These are phyloP conservation scores for Aspergillus funiculosus DNA, from an alignment of 495 filamentous ascomycete genomes.

Conservation along the genomic window DNA sequence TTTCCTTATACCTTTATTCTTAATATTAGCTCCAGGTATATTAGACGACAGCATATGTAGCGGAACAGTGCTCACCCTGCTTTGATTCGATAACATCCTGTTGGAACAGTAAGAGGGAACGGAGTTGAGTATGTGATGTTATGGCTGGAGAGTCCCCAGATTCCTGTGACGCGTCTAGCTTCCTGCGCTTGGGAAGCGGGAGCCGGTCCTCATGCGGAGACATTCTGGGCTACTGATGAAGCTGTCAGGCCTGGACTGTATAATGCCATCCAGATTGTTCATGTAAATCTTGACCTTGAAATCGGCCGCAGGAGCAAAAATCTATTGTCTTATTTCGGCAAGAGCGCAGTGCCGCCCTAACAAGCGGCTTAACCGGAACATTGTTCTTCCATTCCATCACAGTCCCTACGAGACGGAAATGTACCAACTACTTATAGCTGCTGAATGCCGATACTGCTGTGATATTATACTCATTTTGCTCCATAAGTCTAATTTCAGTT, in stretches of 20 bases:
- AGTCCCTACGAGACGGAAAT: too few species aligned
- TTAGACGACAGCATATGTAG: not conserved
- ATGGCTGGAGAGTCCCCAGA: conserved; percentile 41
- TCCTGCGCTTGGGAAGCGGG: conserved; percentile 39
- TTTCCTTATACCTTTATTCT: conserved; percentile 55
- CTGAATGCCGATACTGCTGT: too few species aligned
- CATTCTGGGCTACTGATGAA: conserved; percentile 17
- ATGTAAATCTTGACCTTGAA: too few species aligned
- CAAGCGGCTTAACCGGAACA: too few species aligned
- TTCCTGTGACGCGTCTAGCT: conserved; percentile 27
- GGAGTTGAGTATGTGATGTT: conserved; percentile 53
- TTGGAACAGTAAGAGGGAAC: conserved; percentile 57
- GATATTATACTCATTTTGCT: too few species aligned
- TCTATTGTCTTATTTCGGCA: too few species aligned
- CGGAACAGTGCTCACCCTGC: conserved; percentile 50
- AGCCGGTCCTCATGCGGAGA: conserved; percentile 19
- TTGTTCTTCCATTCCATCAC: too few species aligned
- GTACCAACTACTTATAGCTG: too few species aligned
- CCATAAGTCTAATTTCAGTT: too few species aligned
- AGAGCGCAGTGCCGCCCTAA: too few species aligned
- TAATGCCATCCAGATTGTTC: not conserved
- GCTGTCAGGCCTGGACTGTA: not conserved
- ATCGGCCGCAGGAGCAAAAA: too few species aligned
- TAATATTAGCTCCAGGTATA: not conserved
- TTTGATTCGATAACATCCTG: conserved; percentile 56